These are phyloP conservation scores for Salix dunnii DNA, from an alignment of 345 rosid species.

Conservation along the genomic window DNA sequence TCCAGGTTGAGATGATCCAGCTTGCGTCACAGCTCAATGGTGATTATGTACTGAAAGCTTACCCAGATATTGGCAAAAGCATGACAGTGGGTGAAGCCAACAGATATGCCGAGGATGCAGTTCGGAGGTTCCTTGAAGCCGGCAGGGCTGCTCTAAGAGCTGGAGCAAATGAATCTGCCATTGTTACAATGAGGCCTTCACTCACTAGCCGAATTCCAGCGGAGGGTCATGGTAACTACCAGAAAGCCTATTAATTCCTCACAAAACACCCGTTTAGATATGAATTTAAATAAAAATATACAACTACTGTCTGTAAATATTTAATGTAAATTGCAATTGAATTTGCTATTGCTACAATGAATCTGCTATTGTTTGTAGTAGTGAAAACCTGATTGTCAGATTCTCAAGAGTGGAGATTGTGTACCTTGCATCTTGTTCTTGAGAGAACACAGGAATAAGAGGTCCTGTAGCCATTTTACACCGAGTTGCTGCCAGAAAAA, in stretches of 20 bases:
- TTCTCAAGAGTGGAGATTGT: background rate
- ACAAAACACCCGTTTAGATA: background rate
- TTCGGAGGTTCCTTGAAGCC: constrained; percentile 87
- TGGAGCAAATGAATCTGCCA: constrained; percentile 88
- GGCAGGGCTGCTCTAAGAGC: constrained; percentile 83
- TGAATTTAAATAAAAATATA: background rate
- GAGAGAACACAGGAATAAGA: background rate
- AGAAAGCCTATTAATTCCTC: constrained; percentile 14
- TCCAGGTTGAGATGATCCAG: constrained; percentile 91
- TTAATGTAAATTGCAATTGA: background rate
- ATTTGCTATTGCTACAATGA: background rate
- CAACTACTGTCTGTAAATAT: constrained; percentile 2
- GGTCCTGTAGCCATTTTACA: background rate
- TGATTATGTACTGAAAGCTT: constrained; percentile 68
- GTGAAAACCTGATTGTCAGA: background rate
- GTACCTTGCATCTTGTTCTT: background rate
- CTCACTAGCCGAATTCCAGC: constrained; percentile 51
- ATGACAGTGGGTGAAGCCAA: constrained; percentile 89
- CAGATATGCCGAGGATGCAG: constrained; percentile 82
- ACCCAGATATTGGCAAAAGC: constrained; percentile 80
- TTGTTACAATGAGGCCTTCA: constrained; percentile 88
- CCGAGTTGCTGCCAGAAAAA: background rate
- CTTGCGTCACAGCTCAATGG: constrained; percentile 96
- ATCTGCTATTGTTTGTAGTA: too few species aligned
- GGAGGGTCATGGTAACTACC: constrained; percentile 7